Evolutionary conservation across 1,284 basidiomycete genomes (phyloP).

Genomic region (Cerrena zonata): DNA sequence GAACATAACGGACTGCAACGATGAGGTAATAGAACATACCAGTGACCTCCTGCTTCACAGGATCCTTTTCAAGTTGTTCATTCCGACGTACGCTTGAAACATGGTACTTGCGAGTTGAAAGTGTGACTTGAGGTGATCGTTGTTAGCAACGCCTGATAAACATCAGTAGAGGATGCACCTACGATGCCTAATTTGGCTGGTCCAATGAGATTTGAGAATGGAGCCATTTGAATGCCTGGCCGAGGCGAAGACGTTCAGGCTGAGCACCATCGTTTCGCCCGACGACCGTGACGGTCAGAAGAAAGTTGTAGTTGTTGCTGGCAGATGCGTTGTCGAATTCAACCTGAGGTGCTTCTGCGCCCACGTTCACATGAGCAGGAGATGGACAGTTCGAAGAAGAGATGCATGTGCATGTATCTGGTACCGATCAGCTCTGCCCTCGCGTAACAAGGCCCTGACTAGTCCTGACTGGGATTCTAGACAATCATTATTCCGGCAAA

Average conservation of each 20-base stretch:
- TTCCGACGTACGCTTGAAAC: conserved; percentile 16
- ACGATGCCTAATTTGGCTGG: conserved; percentile 6
- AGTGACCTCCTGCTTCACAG: conserved; percentile 15
- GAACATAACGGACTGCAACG: neutral
- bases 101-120: conserved; percentile 23
- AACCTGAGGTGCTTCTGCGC: neutral
- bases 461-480: neutral
- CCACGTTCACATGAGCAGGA: conserved; percentile 1
- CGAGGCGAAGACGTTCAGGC: conserved; percentile 5
- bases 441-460: neutral
- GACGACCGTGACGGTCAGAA: neutral
- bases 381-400: neutral
- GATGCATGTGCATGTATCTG: conserved; percentile 1
- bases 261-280: conserved; percentile 2
- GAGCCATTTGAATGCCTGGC: neutral
- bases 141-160: neutral
- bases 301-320: neutral
- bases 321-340: neutral
- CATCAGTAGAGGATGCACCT: neutral
- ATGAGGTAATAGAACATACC: conserved; percentile 14
- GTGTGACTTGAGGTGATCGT: conserved; percentile 20
- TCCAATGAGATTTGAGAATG: neutral
- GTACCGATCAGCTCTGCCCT: neutral
- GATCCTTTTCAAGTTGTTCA: conserved; percentile 17
- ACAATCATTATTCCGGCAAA: neutral